Evolutionary conservation across 2,329 filamentous ascomycete genomes (phyloP).

Genomic region (Exophiala calicioides): DNA sequence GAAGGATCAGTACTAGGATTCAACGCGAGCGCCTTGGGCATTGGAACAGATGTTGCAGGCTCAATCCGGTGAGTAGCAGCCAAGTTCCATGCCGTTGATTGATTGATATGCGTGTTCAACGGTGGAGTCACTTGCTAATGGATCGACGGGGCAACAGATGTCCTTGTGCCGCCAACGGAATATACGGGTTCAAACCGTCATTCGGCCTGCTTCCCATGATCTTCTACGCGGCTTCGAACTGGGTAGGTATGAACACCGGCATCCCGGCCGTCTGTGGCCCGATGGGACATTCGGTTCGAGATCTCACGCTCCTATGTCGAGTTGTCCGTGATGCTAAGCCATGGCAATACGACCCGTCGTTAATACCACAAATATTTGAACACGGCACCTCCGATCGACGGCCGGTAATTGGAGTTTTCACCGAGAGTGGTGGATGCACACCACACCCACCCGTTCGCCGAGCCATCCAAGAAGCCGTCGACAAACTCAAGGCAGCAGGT

Average conservation of each 20-base stretch:
- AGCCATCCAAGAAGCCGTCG: constrained; percentile 49
- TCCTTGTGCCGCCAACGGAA: constrained; percentile 52
- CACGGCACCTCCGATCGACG: constrained; percentile 42
- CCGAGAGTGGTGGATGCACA: constrained; percentile 40
- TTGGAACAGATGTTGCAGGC: constrained; percentile 62
- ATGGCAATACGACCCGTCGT: constrained; percentile 56
- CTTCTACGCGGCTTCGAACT: constrained; percentile 11
- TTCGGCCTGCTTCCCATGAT: constrained; percentile 40
- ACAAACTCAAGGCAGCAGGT: constrained; percentile 40
- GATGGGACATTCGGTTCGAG: constrained; percentile 54
- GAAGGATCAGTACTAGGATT: constrained; percentile 62
- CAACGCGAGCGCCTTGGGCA: constrained; percentile 58
- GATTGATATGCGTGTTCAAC: no score
- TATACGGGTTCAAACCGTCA: constrained; percentile 56
- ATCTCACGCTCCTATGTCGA: constrained; percentile 46
- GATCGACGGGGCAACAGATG: no score
- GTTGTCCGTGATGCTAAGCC: constrained; percentile 47
- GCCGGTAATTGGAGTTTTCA: constrained; percentile 62
- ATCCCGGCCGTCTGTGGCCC: constrained; percentile 55
- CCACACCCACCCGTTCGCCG: constrained; percentile 65
- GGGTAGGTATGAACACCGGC: constrained; percentile 35
- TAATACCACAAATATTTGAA: constrained; percentile 44
- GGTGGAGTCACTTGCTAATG: no score
- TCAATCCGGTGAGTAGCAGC: constrained; percentile 39
- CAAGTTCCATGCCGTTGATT: neutral